phyloP scores from a whole-genome alignment of 345 rosid species.

The Citropsis articulata region DNA sequence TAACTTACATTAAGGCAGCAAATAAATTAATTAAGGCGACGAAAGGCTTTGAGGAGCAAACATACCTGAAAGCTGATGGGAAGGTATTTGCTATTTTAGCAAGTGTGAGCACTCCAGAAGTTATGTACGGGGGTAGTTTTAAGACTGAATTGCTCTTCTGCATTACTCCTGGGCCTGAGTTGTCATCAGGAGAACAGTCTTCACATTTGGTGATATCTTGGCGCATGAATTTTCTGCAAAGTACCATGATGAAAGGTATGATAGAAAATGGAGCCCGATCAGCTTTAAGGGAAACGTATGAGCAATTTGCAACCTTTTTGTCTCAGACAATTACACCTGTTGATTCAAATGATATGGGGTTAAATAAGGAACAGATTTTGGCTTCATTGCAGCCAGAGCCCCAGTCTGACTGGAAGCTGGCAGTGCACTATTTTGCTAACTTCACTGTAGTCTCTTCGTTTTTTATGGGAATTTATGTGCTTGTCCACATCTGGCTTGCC shows the following conservation, averaged over 20 bases:
- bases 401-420: constrained; percentile 83
- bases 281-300: constrained; percentile 82
- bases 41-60: constrained; percentile 82
- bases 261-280: constrained; percentile 88
- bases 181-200: constrained; percentile 71
- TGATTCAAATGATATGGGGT: constrained; percentile 74
- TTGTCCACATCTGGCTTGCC: constrained; percentile 67
- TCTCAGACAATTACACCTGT: constrained; percentile 69
- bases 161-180: constrained; percentile 76
- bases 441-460: constrained; percentile 71
- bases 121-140: constrained; percentile 77
- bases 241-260: constrained; percentile 93
- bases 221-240: constrained; percentile 85
- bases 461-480: constrained; percentile 63
- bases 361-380: constrained; percentile 79
- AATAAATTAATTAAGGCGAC: constrained; percentile 76
- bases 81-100: constrained; percentile 59
- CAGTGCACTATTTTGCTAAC: constrained; percentile 76
- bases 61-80: constrained; percentile 74
- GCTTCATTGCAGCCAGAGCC: constrained; percentile 84
- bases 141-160: constrained; percentile 67
- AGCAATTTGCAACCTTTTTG: constrained; percentile 55
- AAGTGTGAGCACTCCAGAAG: constrained; percentile 83
- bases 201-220: constrained; percentile 83
- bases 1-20: constrained; percentile 73